Base-by-base conservation (phyloP, 345 rosid species). In the Erucastrum elatum region DNA sequence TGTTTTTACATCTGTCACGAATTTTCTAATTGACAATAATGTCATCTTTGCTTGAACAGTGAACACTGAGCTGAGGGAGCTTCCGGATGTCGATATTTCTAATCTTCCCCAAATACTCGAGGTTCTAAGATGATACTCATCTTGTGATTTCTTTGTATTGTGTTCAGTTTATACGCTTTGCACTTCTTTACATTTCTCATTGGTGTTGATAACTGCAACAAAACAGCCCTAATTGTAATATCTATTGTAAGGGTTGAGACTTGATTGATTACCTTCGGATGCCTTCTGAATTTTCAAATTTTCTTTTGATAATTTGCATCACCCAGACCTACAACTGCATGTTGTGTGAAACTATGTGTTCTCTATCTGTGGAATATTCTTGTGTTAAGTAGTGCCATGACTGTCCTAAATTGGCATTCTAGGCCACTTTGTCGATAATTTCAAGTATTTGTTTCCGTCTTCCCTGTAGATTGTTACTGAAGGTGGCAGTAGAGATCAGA, bases 1-100 rank as follows among this genome's bases (percentile, higher is more conserved):
- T 77, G 55, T 29, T 41, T 56, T 65, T 46, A 25, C 12, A 39
- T 25, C 2, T 5, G 59, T 78, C 61, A 55, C 51, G 66, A 29
- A 27, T 70, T 16, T 71, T 64, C 59, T 72, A 46, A 10, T 44
- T 78, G 77, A n/a, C 67, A 55, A 66, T 11, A 37, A 73, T 65
- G 6, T 13, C 29, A 76, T 59, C 71, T 80, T 44, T 64, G 29
- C 76, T 63, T 39, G 65, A 64, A 78, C 88, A 93, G 76, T 85
- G 81, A 85, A 81, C 74, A 90, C 87, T 71, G 96, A 88, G 66
- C 83, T 88, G 85, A 86, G 86, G 86, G 94, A 92, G 77, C 83
- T 94, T 80, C 98, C 98, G 51, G 86, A 82, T 3, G 89, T 93
- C 71, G 92, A 88, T 64, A 89, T 87, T 79, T 86, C 95, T 63